These are phyloP conservation scores for Calendula officinalis DNA, from an alignment of 129 eudicot genomes.

Conservation along the genomic window DNA sequence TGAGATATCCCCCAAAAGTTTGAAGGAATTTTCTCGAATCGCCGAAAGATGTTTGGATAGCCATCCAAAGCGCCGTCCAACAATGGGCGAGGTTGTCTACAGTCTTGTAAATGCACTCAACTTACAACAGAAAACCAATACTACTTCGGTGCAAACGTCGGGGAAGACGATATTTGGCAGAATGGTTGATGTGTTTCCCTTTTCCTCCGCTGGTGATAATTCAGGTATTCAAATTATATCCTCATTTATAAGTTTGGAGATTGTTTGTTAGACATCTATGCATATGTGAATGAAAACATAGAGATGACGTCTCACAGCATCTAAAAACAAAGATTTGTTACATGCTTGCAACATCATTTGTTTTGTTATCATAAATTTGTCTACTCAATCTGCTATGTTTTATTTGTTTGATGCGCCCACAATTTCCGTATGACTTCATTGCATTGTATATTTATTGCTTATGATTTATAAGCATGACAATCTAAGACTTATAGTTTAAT, in stretches of 20 bases:
- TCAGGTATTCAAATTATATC: background rate
- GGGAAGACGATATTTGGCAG: background rate
- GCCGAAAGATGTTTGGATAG: conserved; percentile 1
- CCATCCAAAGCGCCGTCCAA: background rate
- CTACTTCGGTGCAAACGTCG: background rate
- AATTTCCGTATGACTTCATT: no score
- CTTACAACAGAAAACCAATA: conserved; percentile 5
- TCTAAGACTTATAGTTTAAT: no score
- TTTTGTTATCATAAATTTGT: no score
- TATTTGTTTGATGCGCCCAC: no score
- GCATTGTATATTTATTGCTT: no score
- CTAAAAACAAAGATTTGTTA: no score
- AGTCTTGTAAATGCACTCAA: background rate
- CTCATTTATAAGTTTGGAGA: background rate
- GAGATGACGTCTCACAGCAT: no score
- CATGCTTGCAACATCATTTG: no score
- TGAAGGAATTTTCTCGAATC: conserved; percentile 1
- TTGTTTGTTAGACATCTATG: background rate
- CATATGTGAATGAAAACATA: no score
- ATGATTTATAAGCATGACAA: no score
- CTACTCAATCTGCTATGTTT: no score
- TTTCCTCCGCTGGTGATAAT: background rate
- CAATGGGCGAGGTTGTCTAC: background rate
- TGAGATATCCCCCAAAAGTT: background rate
- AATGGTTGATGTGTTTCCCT: background rate